These are phyloP conservation scores for Cutaneotrichosporon sp. DNA, from an alignment of 1,284 basidiomycete genomes.

Conservation along the genomic window DNA sequence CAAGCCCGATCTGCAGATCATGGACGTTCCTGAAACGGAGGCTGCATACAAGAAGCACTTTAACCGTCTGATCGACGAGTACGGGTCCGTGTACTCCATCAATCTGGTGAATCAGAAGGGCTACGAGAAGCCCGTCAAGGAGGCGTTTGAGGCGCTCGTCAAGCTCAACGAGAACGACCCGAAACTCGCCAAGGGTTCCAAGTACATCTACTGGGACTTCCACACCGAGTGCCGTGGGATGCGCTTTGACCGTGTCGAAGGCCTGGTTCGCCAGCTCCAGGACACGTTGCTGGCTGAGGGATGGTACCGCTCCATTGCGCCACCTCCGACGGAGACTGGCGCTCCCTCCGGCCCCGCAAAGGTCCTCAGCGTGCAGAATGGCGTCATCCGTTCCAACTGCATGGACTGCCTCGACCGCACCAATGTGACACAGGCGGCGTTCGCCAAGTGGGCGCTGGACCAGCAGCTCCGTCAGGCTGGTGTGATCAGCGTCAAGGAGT, in stretches of 20 bases:
- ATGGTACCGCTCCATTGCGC: conserved; percentile 49
- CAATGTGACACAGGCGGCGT: conserved; percentile 86
- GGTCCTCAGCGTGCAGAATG: conserved; percentile 37
- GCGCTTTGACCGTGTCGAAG: conserved; percentile 87
- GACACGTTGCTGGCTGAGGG: conserved; percentile 68
- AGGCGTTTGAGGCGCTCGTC: conserved; percentile 81
- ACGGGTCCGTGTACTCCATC: conserved; percentile 77
- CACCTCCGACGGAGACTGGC: conserved; percentile 14
- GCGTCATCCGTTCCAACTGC: conserved; percentile 52
- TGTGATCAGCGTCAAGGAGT: conserved; percentile 63
- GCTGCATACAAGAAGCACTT: conserved; percentile 71
- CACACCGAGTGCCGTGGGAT: conserved; percentile 93
- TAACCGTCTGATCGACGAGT: conserved; percentile 64
- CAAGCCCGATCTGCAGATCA: conserved; percentile 93
- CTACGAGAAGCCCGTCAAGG: conserved; percentile 90
- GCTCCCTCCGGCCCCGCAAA: conserved; percentile 15
- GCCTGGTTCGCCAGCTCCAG: conserved; percentile 72
- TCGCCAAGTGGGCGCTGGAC: conserved; percentile 78
- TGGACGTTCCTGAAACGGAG: conserved; percentile 82
- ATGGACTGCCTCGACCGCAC: conserved; percentile 97
- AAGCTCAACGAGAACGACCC: conserved; percentile 34
- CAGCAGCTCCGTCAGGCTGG: conserved; percentile 69
- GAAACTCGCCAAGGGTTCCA: conserved; percentile 51
- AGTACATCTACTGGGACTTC: conserved; percentile 97
- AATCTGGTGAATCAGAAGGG: conserved; percentile 96